Evolutionary conservation across 371 early-diverging fungal species (phyloP), one percentile per base, ranked within the genome.

Genomic region (Conidiobolus incongruus): DNA sequence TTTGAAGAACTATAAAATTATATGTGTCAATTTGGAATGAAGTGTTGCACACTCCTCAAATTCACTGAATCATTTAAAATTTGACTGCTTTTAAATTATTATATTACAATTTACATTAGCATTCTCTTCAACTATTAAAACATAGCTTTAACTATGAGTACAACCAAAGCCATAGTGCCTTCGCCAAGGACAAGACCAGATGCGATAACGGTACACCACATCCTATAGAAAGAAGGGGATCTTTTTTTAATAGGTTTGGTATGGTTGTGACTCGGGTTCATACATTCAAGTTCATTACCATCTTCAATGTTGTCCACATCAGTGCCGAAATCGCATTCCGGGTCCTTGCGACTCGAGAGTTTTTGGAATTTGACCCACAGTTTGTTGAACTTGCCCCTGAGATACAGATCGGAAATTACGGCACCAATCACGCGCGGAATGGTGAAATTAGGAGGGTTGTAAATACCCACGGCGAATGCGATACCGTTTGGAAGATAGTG

Each of bases 401-500:
- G n/a, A 22, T 43, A 43, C 5, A 22, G 10, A 12, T 47, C 47
- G 4, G 49, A 43, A 1, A 60, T 48, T 5, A 73, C 41, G 4
- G 77, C 80, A 17, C 83, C 83, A 13, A 75, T 59, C 1, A 77
- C 70, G 1, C 83, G 68, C 20, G 80, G 76, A 34, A 80, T 48
- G 1, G 78, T 79, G 42, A 79, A 82, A 46, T 70, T 75, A 13
- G 83, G 83, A 13, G 81, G 69, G 54, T 79, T 82, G 53, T 80
- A 82, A 54, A 82, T 82, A 16, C 83, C 83, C 29, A 82, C 75
- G 10, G 83, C 81, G 61, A 82, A 82, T 0, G 81, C 81, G 26
- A 80, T 80, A 0, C 80, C 81, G 28, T 71, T 72, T 5, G 80
- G 78, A 42, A 77, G 58, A 50, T 57, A 70, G 1, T 48, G 51